Evolutionary conservation across 148 eudicot genomes (phyloP).

Genomic region (Amaranthus hypochondriacus): DNA sequence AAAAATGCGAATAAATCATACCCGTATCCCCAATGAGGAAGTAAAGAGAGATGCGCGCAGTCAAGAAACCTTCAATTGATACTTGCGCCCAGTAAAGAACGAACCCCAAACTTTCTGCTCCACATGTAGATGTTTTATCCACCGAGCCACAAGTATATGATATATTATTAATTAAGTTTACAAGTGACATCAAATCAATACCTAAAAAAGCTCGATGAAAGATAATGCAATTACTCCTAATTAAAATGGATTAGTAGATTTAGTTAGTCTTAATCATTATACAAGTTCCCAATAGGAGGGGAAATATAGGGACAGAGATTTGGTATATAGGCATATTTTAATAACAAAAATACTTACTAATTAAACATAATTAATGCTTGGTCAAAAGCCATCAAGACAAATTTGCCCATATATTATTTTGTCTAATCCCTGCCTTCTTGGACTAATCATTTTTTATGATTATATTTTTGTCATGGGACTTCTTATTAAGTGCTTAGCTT

Average conservation of each 20-base stretch:
- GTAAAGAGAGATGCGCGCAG: no score
- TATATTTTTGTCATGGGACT: background rate
- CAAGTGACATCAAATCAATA: background rate
- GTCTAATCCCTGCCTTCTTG: slow-evolving; percentile 19
- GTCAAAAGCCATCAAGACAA: slow-evolving; percentile 10
- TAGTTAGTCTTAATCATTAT: background rate
- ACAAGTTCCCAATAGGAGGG: background rate
- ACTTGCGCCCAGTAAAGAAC: no score
- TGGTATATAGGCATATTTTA: background rate
- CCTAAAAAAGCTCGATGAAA: background rate
- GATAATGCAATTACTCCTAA: background rate
- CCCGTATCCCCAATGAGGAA: no score
- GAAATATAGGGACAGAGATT: slow-evolving; percentile 6
- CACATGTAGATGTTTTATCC: no score
- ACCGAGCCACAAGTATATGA: no score
- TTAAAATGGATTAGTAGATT: background rate
- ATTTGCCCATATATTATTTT: background rate
- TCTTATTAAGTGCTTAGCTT: background rate
- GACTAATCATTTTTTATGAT: background rate
- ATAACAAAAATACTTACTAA: slow-evolving; percentile 2
- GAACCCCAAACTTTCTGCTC: no score
- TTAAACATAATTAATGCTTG: slow-evolving; percentile 7
- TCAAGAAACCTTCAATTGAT: no score
- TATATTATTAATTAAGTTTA: no score
- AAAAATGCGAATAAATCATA: no score